phyloP scores from a whole-genome alignment of 2,329 filamentous ascomycete genomes.

The Zopfia rhizophila region DNA sequence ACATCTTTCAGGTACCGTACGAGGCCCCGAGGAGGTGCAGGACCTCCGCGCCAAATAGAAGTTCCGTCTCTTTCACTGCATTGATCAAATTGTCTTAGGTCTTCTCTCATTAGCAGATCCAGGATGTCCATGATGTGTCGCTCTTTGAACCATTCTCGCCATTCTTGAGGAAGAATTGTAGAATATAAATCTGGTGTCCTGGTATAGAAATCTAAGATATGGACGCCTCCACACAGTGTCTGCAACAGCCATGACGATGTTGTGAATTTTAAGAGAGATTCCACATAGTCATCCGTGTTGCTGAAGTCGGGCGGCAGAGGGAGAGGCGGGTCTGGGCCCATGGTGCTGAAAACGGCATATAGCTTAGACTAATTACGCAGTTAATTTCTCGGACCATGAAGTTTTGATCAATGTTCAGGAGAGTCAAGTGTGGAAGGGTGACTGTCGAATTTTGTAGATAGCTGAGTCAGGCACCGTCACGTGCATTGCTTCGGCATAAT shows the following conservation, averaged over 20 bases:
- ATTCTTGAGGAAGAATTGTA: constrained; percentile 78
- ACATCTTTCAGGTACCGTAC: constrained; percentile 78
- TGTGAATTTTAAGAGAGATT: constrained; percentile 79
- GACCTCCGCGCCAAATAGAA: constrained; percentile 55
- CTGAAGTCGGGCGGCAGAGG: constrained; percentile 77
- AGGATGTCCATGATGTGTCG: constrained; percentile 80
- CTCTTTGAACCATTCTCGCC: constrained; percentile 80
- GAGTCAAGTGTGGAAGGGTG: background rate
- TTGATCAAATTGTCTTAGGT: constrained; percentile 62
- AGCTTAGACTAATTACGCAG: too few relatives aligned
- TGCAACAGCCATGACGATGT: constrained; percentile 80
- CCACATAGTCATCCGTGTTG: constrained; percentile 79
- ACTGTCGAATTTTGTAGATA: background rate
- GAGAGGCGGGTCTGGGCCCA: constrained; percentile 65
- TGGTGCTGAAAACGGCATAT: constrained; percentile 27
- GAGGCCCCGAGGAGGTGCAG: constrained; percentile 65
- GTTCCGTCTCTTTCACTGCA: constrained; percentile 9
- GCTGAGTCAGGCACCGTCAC: constrained; percentile 2
- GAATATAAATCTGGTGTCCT: constrained; percentile 84
- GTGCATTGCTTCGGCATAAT: constrained; percentile 8
- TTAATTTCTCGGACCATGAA: too few relatives aligned
- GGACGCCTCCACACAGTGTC: constrained; percentile 94
- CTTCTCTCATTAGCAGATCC: constrained; percentile 82
- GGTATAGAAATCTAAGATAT: constrained; percentile 96
- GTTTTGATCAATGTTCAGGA: background rate